Evolutionary conservation across 1,139 yeast species (phyloP).

Genomic region (Saccharomyces hybrid): DNA sequence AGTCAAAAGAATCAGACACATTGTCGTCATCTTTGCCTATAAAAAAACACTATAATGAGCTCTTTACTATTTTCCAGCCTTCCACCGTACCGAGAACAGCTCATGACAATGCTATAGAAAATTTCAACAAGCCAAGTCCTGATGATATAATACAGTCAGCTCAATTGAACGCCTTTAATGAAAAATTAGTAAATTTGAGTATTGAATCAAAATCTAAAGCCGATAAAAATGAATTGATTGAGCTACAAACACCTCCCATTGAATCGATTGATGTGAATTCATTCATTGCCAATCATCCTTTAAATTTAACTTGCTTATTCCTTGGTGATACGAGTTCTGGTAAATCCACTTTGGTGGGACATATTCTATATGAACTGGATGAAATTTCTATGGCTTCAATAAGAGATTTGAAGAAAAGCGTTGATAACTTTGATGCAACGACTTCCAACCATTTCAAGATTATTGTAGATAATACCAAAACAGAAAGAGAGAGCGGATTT

Average conservation of each 20-base stretch:
- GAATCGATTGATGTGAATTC: slow-evolving; percentile 2
- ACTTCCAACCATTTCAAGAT: slow-evolving; percentile 91
- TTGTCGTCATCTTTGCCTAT: slow-evolving; percentile 1
- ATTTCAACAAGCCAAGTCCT: slow-evolving; percentile 70
- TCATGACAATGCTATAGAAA: slow-evolving; percentile 41
- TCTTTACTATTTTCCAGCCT: slow-evolving; percentile 24
- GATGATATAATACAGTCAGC: slow-evolving; percentile 66
- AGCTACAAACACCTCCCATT: slow-evolving; percentile 3
- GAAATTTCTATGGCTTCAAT: slow-evolving; percentile 64
- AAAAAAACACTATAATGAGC: slow-evolving; percentile 16
- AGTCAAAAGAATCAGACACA: not conserved
- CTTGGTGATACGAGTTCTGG: slow-evolving; percentile 94
- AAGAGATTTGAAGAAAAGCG: slow-evolving; percentile 62
- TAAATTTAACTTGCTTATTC: slow-evolving; percentile 52
- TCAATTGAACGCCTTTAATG: slow-evolving; percentile 47
- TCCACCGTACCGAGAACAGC: slow-evolving; percentile 9
- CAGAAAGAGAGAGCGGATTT: slow-evolving; percentile 67
- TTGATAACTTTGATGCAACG: slow-evolving; percentile 66
- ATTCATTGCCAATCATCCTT: slow-evolving; percentile 41
- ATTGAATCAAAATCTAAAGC: not conserved
- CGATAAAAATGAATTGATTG: not conserved
- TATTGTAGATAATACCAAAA: slow-evolving; percentile 70
- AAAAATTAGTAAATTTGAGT: slow-evolving; percentile 17
- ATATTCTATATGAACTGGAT: slow-evolving; percentile 64
- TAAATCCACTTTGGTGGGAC: slow-evolving; percentile 80